Conservation (phyloP, 2,329 filamentous ascomycete genomes). For the Microdochium bolleyi region DNA sequence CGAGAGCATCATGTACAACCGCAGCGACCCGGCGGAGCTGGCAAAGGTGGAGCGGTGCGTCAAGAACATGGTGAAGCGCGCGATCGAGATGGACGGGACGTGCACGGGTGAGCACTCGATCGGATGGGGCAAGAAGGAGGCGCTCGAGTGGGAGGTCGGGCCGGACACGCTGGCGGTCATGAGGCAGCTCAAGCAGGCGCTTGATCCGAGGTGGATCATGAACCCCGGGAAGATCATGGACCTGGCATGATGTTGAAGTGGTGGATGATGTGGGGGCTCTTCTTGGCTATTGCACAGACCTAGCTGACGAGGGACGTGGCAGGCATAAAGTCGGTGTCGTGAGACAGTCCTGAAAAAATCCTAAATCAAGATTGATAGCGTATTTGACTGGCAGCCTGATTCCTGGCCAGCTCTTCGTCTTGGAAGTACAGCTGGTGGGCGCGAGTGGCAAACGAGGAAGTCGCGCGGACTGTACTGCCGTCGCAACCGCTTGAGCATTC, state of each 20-base stretch:
- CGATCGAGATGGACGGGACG: constrained; percentile 88
- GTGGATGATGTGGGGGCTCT: too few relatives aligned
- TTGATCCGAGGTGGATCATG: constrained; percentile 83
- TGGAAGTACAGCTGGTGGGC: too few relatives aligned
- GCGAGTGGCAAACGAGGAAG: too few relatives aligned
- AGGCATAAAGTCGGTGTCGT: too few relatives aligned
- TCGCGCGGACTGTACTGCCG: too few relatives aligned
- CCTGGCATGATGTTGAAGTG: constrained; percentile 33
- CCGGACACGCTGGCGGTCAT: constrained; percentile 75
- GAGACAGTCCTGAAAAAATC: too few relatives aligned
- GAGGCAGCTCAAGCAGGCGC: constrained; percentile 71
- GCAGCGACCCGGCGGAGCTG: constrained; percentile 57
- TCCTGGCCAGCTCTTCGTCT: background rate
- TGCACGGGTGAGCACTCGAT: constrained; percentile 86
- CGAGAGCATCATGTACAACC: constrained; percentile 83
- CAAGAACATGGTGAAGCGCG: constrained; percentile 84
- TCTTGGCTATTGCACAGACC: too few relatives aligned
- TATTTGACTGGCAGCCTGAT: background rate
- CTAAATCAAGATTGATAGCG: background rate
- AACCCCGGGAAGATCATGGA: constrained; percentile 93
- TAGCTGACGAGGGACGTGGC: too few relatives aligned
- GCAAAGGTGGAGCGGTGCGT: constrained; percentile 75
- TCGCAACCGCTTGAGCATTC: too few relatives aligned
- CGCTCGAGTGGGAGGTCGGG: constrained; percentile 71
- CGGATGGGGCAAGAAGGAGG: constrained; percentile 79